These are phyloP conservation scores for Novymonas esmeraldas DNA, from an alignment of 208 protist species.

Conservation along the genomic window DNA sequence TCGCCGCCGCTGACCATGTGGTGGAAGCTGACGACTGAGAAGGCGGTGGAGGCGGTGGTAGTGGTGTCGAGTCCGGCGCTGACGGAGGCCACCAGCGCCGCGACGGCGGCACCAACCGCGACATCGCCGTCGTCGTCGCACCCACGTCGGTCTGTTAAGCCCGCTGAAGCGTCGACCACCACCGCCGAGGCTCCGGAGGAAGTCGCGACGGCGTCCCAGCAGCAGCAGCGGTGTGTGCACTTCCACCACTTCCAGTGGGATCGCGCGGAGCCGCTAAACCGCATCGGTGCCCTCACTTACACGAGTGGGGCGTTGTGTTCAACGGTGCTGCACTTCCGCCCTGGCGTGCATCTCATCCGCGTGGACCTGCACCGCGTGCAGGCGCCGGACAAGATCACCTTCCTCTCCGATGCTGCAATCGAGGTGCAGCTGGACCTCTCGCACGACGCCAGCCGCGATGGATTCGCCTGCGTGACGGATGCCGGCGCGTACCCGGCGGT, in stretches of 20 bases:
- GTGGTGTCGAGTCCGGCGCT: constrained; percentile 21
- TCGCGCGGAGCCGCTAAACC: constrained; percentile 62
- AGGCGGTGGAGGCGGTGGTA: constrained; percentile 26
- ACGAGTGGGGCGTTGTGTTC: constrained; percentile 42
- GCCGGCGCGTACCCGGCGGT: constrained; percentile 58
- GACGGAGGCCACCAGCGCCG: constrained; percentile 2
- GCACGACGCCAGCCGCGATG: constrained; percentile 37
- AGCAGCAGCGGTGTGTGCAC: constrained; percentile 32
- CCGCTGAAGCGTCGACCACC: not conserved
- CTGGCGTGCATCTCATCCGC: constrained; percentile 67
- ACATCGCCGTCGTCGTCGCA: not conserved
- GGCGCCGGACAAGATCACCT: constrained; percentile 36
- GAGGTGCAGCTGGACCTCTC: constrained; percentile 42
- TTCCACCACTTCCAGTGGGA: constrained; percentile 72
- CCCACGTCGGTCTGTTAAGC: not conserved
- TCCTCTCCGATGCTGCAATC: constrained; percentile 53
- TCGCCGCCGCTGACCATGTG: constrained; percentile 16
- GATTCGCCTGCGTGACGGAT: constrained; percentile 56
- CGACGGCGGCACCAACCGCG: no score
- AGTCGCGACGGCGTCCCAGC: not conserved
- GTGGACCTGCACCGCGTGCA: constrained; percentile 58
- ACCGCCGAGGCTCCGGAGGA: not conserved
- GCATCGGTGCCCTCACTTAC: constrained; percentile 42
- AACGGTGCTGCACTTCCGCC: constrained; percentile 35
- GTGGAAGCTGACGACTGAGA: constrained; percentile 27